A percentile compares a stretch with the other conserved stretches of the same genome.
These are phyloP conservation scores for Gautieria morchelliformis DNA, from an alignment of 768 basidiomycete species.

Conservation along the genomic window DNA sequence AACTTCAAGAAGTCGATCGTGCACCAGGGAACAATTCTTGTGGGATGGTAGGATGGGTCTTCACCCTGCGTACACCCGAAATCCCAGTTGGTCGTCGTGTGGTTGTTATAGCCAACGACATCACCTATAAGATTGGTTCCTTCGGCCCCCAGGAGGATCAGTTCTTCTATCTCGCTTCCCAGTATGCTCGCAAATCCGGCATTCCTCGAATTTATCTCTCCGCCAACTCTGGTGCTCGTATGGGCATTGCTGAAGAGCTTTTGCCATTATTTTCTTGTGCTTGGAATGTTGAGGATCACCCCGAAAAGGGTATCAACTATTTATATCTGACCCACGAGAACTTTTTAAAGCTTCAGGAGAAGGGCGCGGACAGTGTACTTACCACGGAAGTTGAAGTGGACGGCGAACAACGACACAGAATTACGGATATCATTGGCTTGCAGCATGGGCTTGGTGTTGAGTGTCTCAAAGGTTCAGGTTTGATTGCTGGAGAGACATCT, in stretches of 20 bases:
- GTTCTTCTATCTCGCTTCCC: slow-evolving; percentile 91
- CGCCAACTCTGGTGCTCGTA: slow-evolving; percentile 96
- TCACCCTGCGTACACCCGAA: slow-evolving; percentile 86
- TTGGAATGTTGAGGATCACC: slow-evolving; percentile 73
- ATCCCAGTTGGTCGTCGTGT: slow-evolving; percentile 79
- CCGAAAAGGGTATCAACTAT: slow-evolving; percentile 94
- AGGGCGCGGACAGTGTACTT: slow-evolving; percentile 66
- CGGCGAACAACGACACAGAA: slow-evolving; percentile 85
- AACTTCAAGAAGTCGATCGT: slow-evolving; percentile 82
- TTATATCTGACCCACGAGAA: slow-evolving; percentile 93
- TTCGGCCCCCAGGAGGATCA: slow-evolving; percentile 95
- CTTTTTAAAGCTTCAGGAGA: slow-evolving; percentile 80
- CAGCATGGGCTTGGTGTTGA: slow-evolving; percentile 97
- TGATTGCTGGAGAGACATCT: slow-evolving; percentile 97
- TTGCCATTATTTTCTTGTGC: slow-evolving; percentile 82
- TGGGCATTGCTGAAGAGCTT: slow-evolving; percentile 91
- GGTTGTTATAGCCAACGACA: slow-evolving; percentile 94
- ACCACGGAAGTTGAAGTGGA: slow-evolving; percentile 78
- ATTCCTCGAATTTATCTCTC: slow-evolving; percentile 95
- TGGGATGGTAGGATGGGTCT: slow-evolving; percentile 99
- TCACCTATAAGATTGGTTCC: slow-evolving; percentile 97
- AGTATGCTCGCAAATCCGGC: slow-evolving; percentile 82
- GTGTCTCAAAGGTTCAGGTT: slow-evolving; percentile 89
- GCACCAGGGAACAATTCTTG: slow-evolving; percentile 89
- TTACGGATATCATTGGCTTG: slow-evolving; percentile 94